A percentile compares a stretch with the other conserved stretches of the same genome.
These are phyloP conservation scores for Flueggea neowawraea DNA, from an alignment of 441 rosid genomes.

Conservation along the genomic window DNA sequence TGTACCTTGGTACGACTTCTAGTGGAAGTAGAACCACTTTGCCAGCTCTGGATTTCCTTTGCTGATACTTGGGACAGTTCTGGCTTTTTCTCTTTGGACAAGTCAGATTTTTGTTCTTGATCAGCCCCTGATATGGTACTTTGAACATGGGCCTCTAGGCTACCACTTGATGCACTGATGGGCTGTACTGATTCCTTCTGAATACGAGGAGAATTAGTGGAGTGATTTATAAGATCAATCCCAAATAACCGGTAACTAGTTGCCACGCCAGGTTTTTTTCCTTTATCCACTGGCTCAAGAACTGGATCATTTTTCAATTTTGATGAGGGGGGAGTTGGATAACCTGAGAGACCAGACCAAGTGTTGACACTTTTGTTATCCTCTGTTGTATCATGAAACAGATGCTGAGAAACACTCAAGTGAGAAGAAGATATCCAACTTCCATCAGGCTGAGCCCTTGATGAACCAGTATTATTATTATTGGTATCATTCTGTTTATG, in stretches of 20 bases:
- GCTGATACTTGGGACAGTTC: conserved; percentile 42
- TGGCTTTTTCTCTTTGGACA: conserved; percentile 46
- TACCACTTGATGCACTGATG: conserved; percentile 14
- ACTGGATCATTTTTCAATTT: conserved; percentile 32
- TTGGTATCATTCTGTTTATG: conserved; percentile 38
- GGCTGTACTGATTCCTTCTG: conserved; percentile 30
- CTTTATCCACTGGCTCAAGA: conserved; percentile 32
- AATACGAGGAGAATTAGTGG: conserved; percentile 19
- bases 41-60: conserved; percentile 67
- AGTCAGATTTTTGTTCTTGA: conserved; percentile 51
- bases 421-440: conserved; percentile 48
- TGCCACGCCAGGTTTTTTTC: conserved; percentile 39
- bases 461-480: conserved; percentile 24
- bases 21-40: conserved; percentile 38
- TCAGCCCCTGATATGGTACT: conserved; percentile 30
- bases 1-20: conserved; percentile 84
- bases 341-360: conserved; percentile 29
- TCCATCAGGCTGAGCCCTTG: conserved; percentile 44
- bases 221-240: conserved; percentile 51
- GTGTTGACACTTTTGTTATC: conserved; percentile 34
- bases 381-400: conserved; percentile 34
- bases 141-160: conserved; percentile 21
- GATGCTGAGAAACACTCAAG: conserved; percentile 27
- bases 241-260: conserved; percentile 76
- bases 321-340: conserved; percentile 27